A percentile compares a stretch with the other conserved stretches of the same genome.
phyloP scores from a whole-genome alignment of 1,284 basidiomycete species.

The Meripilus lineatus region DNA sequence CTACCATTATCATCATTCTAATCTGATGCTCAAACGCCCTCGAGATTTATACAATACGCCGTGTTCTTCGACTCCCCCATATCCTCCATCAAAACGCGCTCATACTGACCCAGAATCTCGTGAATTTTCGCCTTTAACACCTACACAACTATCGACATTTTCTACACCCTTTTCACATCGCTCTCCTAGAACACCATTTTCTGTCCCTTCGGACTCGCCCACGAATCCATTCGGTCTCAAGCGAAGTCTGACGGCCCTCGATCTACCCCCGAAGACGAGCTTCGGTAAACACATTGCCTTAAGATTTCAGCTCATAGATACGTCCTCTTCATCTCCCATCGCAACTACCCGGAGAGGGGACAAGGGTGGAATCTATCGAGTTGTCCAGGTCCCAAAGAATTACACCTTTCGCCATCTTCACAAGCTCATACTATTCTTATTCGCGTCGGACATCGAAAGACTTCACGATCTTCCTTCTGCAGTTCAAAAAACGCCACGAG shows the following conservation, averaged over 20 bases:
- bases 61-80: conserved; percentile 15
- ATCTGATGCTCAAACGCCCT: conserved; percentile 17
- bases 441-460: conserved; percentile 35
- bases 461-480: conserved; percentile 14
- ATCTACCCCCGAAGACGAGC: conserved; percentile 40
- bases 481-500: conserved; percentile 8
- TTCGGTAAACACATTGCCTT: conserved; percentile 55
- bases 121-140: conserved; percentile 7
- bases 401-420: conserved; percentile 67
- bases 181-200: conserved; percentile 16
- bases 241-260: conserved; percentile 27
- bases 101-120: conserved; percentile 10
- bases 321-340: too few species aligned
- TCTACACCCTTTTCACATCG: conserved; percentile 20
- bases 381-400: conserved; percentile 64
- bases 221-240: conserved; percentile 36
- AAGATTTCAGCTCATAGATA: conserved; percentile 62
- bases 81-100: conserved; percentile 17
- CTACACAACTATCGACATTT: conserved; percentile 16
- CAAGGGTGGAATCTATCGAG: conserved; percentile 39
- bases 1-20: not conserved
- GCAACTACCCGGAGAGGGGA: conserved; percentile 5
- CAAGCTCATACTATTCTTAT: conserved; percentile 58
- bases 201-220: conserved; percentile 34
- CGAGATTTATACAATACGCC: conserved; percentile 19